A percentile compares a stretch with the other conserved stretches of the same genome.
These are phyloP conservation scores for Phytophthora rubi DNA, from an alignment of 352 stramenopile genomes.

Conservation along the genomic window DNA sequence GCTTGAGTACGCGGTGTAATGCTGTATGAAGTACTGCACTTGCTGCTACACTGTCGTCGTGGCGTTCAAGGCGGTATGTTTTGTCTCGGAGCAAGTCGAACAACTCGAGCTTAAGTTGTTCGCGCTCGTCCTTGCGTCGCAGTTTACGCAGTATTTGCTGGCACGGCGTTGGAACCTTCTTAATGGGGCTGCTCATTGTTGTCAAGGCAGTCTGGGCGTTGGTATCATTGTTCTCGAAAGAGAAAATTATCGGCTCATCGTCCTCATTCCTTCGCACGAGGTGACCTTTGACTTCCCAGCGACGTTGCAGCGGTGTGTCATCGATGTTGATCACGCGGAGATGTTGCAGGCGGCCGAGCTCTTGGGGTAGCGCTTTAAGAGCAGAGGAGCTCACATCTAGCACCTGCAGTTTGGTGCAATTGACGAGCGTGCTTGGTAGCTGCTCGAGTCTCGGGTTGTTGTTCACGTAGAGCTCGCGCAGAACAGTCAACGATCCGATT, in stretches of 20 bases:
- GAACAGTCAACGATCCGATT: slow-evolving; percentile 56
- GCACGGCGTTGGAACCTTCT: slow-evolving; percentile 35
- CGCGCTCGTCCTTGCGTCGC: slow-evolving; percentile 67
- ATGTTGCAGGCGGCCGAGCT: slow-evolving; percentile 68
- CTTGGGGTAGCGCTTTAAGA: slow-evolving; percentile 62
- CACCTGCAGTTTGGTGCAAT: slow-evolving; percentile 73
- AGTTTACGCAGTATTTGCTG: slow-evolving; percentile 65
- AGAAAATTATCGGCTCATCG: slow-evolving; percentile 20
- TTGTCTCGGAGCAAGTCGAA: slow-evolving; percentile 66
- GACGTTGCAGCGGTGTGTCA: slow-evolving; percentile 65
- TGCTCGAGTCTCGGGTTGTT: slow-evolving; percentile 73
- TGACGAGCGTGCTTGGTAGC: slow-evolving; percentile 60
- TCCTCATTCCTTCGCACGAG: slow-evolving; percentile 34
- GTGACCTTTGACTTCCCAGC: slow-evolving; percentile 67
- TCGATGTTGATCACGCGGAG: slow-evolving; percentile 80
- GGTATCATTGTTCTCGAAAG: slow-evolving; percentile 6
- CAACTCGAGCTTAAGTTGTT: slow-evolving; percentile 61
- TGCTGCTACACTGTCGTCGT: slow-evolving; percentile 28
- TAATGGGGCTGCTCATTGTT: slow-evolving; percentile 6
- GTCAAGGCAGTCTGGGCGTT: slow-evolving; percentile 12
- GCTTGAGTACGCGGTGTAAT: slow-evolving; percentile 64
- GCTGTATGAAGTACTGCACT: slow-evolving; percentile 38
- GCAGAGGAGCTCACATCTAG: slow-evolving; percentile 78
- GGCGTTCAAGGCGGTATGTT: slow-evolving; percentile 62
- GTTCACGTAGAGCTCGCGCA: slow-evolving; percentile 87